Percentiles rank a stretch among this genome's conserved stretches.
Conservation (phyloP, 768 basidiomycete genomes). For the Ramaria rubella region DNA sequence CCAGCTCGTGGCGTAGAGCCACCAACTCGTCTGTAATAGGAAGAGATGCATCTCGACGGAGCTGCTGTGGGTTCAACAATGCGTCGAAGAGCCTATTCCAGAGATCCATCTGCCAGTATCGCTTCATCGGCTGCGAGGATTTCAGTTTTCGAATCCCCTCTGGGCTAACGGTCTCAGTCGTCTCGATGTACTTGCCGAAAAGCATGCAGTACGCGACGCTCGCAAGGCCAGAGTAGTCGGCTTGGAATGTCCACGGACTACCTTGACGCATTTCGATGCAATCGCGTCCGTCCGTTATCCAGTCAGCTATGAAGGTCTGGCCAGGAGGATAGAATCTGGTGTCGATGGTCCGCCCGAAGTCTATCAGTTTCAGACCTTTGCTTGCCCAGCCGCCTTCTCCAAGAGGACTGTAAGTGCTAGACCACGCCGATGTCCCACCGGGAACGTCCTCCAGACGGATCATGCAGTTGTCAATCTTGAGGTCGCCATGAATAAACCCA, state of each 20-base stretch:
- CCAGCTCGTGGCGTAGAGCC: conserved; percentile 70
- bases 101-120: conserved; percentile 91
- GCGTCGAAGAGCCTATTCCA: conserved; percentile 83
- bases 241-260: conserved; percentile 87
- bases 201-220: conserved; percentile 94
- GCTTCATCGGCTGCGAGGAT: conserved; percentile 72
- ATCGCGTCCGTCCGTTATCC: conserved; percentile 85
- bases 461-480: conserved; percentile 99
- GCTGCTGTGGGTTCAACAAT: conserved; percentile 73
- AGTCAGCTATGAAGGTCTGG: conserved; percentile 81
- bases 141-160: conserved; percentile 24
- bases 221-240: conserved; percentile 95
- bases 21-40: conserved; percentile 69
- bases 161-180: conserved; percentile 39
- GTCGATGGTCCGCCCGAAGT: conserved; percentile 96
- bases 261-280: conserved; percentile 86
- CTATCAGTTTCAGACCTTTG: conserved; percentile 90
- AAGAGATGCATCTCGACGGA: conserved; percentile 48
- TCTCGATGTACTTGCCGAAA: conserved; percentile 93
- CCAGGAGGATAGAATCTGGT: conserved; percentile 68
- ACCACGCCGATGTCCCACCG: conserved; percentile 63
- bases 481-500: conserved; percentile 94
- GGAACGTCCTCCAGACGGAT: conserved; percentile 81
- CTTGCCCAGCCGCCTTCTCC: conserved; percentile 80
- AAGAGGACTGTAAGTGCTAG: conserved; percentile 62